Percentiles rank a stretch among this genome's conserved stretches.
phyloP scores from a whole-genome alignment of 257 asterid species.

The Voacanga thouarsii region DNA sequence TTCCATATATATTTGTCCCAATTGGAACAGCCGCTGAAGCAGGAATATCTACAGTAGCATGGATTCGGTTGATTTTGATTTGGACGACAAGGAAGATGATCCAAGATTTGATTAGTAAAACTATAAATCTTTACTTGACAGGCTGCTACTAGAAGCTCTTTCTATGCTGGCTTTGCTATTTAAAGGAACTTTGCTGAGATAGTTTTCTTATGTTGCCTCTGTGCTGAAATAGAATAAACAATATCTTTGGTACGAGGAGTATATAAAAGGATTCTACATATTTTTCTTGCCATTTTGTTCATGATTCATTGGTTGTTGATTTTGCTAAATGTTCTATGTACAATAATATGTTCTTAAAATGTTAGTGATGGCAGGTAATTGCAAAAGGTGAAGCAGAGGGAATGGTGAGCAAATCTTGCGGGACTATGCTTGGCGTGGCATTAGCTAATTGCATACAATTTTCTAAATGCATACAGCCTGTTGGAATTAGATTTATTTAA shows the following conservation, averaged over 20 bases:
- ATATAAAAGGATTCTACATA: slow-evolving; percentile 3
- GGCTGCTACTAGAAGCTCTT: no score
- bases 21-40: slow-evolving; percentile 97
- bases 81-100: not conserved
- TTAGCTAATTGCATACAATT: slow-evolving; percentile 72
- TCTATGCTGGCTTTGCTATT: no score
- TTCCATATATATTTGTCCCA: slow-evolving; percentile 91
- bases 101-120: not conserved
- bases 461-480: slow-evolving; percentile 38
- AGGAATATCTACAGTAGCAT: slow-evolving; percentile 88
- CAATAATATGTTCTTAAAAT: slow-evolving; percentile 21
- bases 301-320: not conserved
- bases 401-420: slow-evolving; percentile 97
- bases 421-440: slow-evolving; percentile 78
- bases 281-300: not conserved
- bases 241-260: no score
- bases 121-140: slow-evolving; percentile 30
- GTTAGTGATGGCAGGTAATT: slow-evolving; percentile 61
- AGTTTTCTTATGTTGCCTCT: no score
- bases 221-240: no score
- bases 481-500: not conserved
- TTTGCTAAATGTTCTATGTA: not conserved
- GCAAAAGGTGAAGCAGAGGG: slow-evolving; percentile 99
- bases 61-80: slow-evolving; percentile 63
- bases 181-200: no score